Base-by-base conservation (phyloP, 1,284 basidiomycete genomes). In the Rhizoctonia solani region DNA sequence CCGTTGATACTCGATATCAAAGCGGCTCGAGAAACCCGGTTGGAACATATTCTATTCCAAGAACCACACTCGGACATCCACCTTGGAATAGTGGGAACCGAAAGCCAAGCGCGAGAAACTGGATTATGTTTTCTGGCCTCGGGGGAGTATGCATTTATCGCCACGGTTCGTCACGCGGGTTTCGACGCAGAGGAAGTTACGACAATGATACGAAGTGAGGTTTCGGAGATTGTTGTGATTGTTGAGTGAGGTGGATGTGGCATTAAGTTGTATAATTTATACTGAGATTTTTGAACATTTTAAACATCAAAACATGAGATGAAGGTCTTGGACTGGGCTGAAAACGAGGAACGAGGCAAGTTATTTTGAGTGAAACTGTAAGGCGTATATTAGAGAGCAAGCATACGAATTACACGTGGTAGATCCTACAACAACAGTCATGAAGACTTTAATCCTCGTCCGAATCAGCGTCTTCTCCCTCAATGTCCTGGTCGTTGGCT, bases 401-500 rank as follows among this genome's bases (percentile, higher is more conserved):
- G 32, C 41, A 44, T 44, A 44, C 41, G n/a, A 44, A 44, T 49
- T 49, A 49, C 46, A 49, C 21, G 46, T 27, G 11, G 14, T 21
- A 21, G 41, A 44, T 16, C 14, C 41, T 44, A 44, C 46, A 34
- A 34, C 11, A 11, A n/a, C n/a, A 44, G 46, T 21, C 46, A 25
- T 21, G 21, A 11, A 19, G n/a, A 13, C 59, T 32, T 29, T 70
- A 69, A 25, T 70, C 70, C 29, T 71, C 70, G 32, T 67, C 68
- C 8, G 54, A 58, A 0, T 68, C 70, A 11, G 54, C 54, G 32
- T 71, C 68, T n/a, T 67, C 66, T 25, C 54, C 54, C 3, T 67
- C 58, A 9, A 58, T 52, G 21, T 69, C 68, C 23, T 65, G 47
- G 25, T 71, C 70, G 21, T 53, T 63, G 29, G 70, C 68, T 46